Percentiles rank a stretch among this genome's conserved stretches.
phyloP scores from a whole-genome alignment of 139 green algal genomes.

The Desmodesmus armatus region DNA sequence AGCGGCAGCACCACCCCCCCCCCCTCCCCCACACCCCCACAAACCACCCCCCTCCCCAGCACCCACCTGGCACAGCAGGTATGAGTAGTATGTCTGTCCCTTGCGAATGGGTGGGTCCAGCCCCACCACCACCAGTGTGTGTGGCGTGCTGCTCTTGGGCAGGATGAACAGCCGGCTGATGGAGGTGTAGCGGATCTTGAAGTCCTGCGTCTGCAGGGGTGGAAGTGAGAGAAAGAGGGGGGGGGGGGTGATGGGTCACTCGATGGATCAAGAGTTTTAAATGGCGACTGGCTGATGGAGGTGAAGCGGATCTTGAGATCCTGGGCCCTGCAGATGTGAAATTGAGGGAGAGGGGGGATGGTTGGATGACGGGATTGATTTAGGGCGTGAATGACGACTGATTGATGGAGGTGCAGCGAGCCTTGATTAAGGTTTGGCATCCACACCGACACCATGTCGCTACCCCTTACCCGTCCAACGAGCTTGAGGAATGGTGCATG shows the following conservation, averaged over 20 bases:
- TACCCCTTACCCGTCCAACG: too few relatives aligned
- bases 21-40: too few relatives aligned
- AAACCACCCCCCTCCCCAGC: not conserved
- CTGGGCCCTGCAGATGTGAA: conserved; percentile 72
- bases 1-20: too few relatives aligned
- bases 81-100: conserved; percentile 95
- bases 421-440: too few relatives aligned
- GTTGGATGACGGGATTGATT: not conserved
- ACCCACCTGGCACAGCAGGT: conserved; percentile 89
- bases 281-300: conserved; percentile 82
- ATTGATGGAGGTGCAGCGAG: conserved; percentile 88
- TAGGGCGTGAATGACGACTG: too few relatives aligned
- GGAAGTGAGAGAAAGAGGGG: not conserved
- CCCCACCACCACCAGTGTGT: conserved; percentile 91
- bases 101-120: conserved; percentile 97
- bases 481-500: too few relatives aligned
- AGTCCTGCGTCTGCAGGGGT: conserved; percentile 87
- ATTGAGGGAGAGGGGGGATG: not conserved
- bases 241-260: not conserved
- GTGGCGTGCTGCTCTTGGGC: conserved; percentile 86
- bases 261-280: not conserved
- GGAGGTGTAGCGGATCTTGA: conserved; percentile 93
- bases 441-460: too few relatives aligned
- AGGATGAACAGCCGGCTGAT: conserved; percentile 92
- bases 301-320: conserved; percentile 97